phyloP scores from a whole-genome alignment of 768 basidiomycete species.

The Nidularia sp. region DNA sequence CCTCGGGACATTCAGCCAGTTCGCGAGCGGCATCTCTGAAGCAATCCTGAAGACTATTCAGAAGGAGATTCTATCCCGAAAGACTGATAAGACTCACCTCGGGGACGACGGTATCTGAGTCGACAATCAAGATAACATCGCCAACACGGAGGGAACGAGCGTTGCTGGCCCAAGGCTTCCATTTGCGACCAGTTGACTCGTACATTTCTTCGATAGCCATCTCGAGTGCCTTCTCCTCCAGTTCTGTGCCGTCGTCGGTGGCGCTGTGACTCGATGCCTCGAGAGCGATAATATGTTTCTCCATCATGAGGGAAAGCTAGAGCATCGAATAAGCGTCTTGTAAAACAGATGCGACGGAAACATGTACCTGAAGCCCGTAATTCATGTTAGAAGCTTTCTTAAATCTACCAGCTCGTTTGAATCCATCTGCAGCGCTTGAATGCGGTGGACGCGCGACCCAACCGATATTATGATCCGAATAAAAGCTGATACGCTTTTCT shows the following conservation, averaged over 20 bases:
- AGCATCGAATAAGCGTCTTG: slow-evolving; percentile 10
- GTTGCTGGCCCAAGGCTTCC: slow-evolving; percentile 76
- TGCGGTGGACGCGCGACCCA: slow-evolving; percentile 83
- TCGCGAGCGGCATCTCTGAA: slow-evolving; percentile 88
- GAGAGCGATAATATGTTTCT: slow-evolving; percentile 43
- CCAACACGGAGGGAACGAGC: slow-evolving; percentile 73
- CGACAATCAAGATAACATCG: slow-evolving; percentile 76
- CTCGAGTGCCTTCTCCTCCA: slow-evolving; percentile 73
- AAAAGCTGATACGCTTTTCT: slow-evolving; percentile 66
- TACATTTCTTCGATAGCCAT: slow-evolving; percentile 73
- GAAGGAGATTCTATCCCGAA: neutral
- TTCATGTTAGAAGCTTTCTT: slow-evolving; percentile 94
- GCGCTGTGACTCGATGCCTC: slow-evolving; percentile 34
- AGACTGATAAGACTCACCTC: slow-evolving; percentile 34
- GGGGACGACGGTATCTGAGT: slow-evolving; percentile 78
- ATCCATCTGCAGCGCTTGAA: slow-evolving; percentile 55
- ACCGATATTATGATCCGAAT: slow-evolving; percentile 72
- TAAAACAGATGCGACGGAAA: neutral
- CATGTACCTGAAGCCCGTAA: slow-evolving; percentile 50
- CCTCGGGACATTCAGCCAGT: slow-evolving; percentile 74
- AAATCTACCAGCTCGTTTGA: slow-evolving; percentile 82
- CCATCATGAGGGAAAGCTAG: slow-evolving; percentile 61
- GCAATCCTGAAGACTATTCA: slow-evolving; percentile 52
- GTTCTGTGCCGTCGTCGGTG: slow-evolving; percentile 29
- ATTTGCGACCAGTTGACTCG: slow-evolving; percentile 50